phyloP scores from a whole-genome alignment of 2,329 filamentous ascomycete species.

The Westerdykella sp. region DNA sequence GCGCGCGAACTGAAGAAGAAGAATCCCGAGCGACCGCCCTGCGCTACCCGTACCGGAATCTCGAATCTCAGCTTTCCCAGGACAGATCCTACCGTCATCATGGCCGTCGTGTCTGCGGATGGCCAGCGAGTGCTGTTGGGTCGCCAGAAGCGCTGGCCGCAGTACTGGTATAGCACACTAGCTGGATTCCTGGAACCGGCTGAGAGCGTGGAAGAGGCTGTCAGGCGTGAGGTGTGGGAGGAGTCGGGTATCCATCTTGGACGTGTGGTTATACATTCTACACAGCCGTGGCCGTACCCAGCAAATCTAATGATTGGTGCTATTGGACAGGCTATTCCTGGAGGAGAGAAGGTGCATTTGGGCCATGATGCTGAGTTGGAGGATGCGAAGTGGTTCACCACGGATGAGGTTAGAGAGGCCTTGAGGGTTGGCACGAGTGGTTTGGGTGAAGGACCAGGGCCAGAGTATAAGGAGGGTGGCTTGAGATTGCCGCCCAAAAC shows the following conservation, averaged over 20 bases:
- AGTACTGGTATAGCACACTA: slow-evolving; percentile 82
- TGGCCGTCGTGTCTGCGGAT: slow-evolving; percentile 79
- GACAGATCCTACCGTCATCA: slow-evolving; percentile 92
- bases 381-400: slow-evolving; percentile 77
- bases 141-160: slow-evolving; percentile 75
- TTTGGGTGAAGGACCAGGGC: slow-evolving; percentile 57
- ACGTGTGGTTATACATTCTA: slow-evolving; percentile 47
- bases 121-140: slow-evolving; percentile 75
- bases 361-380: slow-evolving; percentile 89
- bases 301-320: slow-evolving; percentile 56
- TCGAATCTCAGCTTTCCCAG: slow-evolving; percentile 90
- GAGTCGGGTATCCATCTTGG: slow-evolving; percentile 45
- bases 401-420: slow-evolving; percentile 75
- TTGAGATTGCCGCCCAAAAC: slow-evolving; percentile 77
- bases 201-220: slow-evolving; percentile 47
- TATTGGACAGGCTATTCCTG: slow-evolving; percentile 75
- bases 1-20: slow-evolving; percentile 38
- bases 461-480: slow-evolving; percentile 67
- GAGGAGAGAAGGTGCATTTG: slow-evolving; percentile 73
- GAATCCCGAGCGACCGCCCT: slow-evolving; percentile 56
- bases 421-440: slow-evolving; percentile 61
- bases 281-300: slow-evolving; percentile 50
- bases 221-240: slow-evolving; percentile 48
- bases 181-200: slow-evolving; percentile 49
- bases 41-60: slow-evolving; percentile 74